Evolutionary conservation across 805 yeast genomes (phyloP).

Genomic region (Isabelozyma heimii): DNA sequence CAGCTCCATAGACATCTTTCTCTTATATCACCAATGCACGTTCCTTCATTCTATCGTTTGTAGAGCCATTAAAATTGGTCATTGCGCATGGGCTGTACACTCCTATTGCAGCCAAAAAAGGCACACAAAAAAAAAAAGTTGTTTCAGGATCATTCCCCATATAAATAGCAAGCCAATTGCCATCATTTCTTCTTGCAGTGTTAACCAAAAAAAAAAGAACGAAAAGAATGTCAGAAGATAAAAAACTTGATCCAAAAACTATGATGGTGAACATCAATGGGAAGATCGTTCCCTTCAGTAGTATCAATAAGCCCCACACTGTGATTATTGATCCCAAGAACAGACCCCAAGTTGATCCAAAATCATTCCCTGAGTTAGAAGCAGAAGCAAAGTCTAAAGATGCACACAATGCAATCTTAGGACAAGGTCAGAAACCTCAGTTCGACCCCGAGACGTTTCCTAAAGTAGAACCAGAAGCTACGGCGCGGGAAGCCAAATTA

Average conservation of each 20-base stretch:
- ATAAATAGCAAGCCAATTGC: not conserved
- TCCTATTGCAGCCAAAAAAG: not conserved
- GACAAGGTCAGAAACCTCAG: constrained; percentile 13
- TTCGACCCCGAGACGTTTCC: constrained; percentile 27
- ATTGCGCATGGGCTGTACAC: not conserved
- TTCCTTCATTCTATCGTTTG: not conserved
- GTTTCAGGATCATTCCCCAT: not conserved
- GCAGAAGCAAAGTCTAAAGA: constrained; percentile 31
- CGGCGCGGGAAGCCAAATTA: constrained; percentile 19
- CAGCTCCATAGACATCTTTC: not conserved
- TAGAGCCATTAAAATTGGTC: not conserved
- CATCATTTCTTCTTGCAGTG: not conserved
- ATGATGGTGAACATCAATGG: constrained; percentile 33
- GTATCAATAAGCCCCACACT: constrained; percentile 39
- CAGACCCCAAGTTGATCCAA: constrained; percentile 20
- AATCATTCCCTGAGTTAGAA: constrained; percentile 29
- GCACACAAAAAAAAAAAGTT: not conserved
- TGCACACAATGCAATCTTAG: constrained; percentile 4
- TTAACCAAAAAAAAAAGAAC: too few species aligned
- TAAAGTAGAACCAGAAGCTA: constrained; percentile 30
- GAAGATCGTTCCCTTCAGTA: constrained; percentile 32
- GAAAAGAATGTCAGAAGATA: constrained; percentile 1
- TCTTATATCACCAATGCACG: not conserved
- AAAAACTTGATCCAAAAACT: constrained; percentile 16
- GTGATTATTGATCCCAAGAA: constrained; percentile 23